phyloP scores from a whole-genome alignment of 202 grass and related monocot species.

The Setaria viridis region DNA sequence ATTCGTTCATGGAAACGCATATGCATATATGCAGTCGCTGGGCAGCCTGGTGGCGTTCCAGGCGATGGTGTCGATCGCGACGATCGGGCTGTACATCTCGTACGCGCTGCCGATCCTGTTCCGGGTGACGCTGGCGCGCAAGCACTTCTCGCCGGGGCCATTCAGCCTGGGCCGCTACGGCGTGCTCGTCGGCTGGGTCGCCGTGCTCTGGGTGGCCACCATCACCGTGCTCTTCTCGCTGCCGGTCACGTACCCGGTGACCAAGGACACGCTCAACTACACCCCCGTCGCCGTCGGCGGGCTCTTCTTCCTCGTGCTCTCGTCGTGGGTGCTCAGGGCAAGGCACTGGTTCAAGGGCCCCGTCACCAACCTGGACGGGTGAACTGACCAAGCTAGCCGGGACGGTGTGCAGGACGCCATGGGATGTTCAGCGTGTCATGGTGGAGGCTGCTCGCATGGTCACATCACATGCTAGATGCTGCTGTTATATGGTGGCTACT shows the following conservation, averaged over 20 bases:
- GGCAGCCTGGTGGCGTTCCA: slow-evolving; percentile 96
- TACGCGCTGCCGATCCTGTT: slow-evolving; percentile 94
- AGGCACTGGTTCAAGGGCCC: slow-evolving; percentile 92
- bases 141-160: slow-evolving; percentile 69
- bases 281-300: slow-evolving; percentile 88
- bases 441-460: background rate
- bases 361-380: slow-evolving; percentile 69
- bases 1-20: background rate
- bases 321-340: slow-evolving; percentile 76
- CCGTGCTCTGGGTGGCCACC: slow-evolving; percentile 93
- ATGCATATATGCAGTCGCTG: slow-evolving; percentile 67
- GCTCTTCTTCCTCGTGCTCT: slow-evolving; percentile 69
- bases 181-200: slow-evolving; percentile 66
- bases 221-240: slow-evolving; percentile 97
- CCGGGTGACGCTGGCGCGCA: slow-evolving; percentile 78
- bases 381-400: background rate
- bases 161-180: slow-evolving; percentile 88
- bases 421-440: background rate
- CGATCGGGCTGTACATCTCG: slow-evolving; percentile 87
- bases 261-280: slow-evolving; percentile 93
- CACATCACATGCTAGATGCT: background rate
- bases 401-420: background rate
- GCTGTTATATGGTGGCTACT: background rate
- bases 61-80: slow-evolving; percentile 99
- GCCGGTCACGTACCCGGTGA: slow-evolving; percentile 82